phyloP scores from a whole-genome alignment of 805 yeast genomes.

The Cyberlindnera maritima region DNA sequence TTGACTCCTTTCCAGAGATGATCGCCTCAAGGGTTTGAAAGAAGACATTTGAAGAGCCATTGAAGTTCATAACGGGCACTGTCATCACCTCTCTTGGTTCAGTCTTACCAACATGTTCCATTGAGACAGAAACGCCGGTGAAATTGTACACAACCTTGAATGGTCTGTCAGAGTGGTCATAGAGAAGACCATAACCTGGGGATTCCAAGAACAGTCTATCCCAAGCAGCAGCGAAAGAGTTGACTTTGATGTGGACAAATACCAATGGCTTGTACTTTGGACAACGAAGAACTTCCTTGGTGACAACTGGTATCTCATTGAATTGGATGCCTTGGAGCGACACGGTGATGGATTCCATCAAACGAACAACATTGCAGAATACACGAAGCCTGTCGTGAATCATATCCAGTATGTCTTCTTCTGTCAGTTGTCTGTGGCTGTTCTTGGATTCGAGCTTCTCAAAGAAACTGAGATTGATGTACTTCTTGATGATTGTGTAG shows the following conservation, averaged over 20 bases:
- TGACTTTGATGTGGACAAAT: conserved; percentile 19
- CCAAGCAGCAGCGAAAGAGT: conserved; percentile 24
- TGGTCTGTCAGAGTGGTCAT: conserved; percentile 41
- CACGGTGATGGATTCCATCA: conserved; percentile 18
- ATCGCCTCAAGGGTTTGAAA: conserved; percentile 33
- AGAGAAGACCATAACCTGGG: conserved; percentile 48
- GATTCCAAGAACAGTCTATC: conserved; percentile 31
- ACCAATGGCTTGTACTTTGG: conserved; percentile 24
- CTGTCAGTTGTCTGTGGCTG: conserved; percentile 1
- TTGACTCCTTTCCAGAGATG: conserved; percentile 20
- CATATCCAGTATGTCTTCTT: conserved; percentile 11
- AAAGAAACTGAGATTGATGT: conserved; percentile 1
- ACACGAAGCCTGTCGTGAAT: conserved; percentile 13
- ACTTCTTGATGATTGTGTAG: conserved; percentile 10
- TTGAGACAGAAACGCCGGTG: conserved; percentile 34
- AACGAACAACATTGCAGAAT: conserved; percentile 14
- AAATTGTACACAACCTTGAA: conserved; percentile 36
- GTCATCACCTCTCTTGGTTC: conserved; percentile 20
- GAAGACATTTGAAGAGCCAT: conserved; percentile 38
- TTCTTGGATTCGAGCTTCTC: background rate
- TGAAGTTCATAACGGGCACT: conserved; percentile 28
- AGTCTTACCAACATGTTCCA: conserved; percentile 25
- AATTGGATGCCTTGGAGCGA: conserved; percentile 20
- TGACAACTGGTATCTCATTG: conserved; percentile 23
- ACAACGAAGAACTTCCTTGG: conserved; percentile 18